Evolutionary conservation across 2,329 filamentous ascomycete genomes (phyloP), one percentile per base, ranked within the genome.

Genomic region (Pseudogymnoascus sp.): DNA sequence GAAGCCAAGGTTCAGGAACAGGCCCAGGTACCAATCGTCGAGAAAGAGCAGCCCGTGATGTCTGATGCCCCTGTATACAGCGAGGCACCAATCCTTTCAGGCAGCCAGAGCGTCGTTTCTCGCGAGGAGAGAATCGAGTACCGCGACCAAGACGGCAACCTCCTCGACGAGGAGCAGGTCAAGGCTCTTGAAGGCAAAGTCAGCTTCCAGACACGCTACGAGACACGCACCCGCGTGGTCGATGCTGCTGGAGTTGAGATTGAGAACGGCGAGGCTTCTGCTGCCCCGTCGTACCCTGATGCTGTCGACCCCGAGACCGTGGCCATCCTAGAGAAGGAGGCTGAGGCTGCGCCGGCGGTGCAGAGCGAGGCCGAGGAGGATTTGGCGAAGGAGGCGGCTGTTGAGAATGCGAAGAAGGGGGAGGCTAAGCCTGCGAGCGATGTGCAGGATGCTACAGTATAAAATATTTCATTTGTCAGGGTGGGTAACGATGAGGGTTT

Each of bases 131-230:
- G 87, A 69, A 80, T 97, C 57, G 95, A 97, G 77, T 99, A 96
- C 78, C 89, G 95, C 62, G 95, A 97, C 75, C 91, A 97, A 76
- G 82, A 96, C 70, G 95, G 95, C 68, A 97, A 97, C 72, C 75
- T 97, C 33, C 83, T 99, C 33, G 80, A 93, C 72, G 86, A 89
- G 63, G 89, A 92, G 72, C 85, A 96, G 74, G 92, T 99, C 65
- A 85, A 89, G 71, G 85, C 84, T 19, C 84, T 99, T 33, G 85
- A 93, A 75, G 95, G 93, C 71, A 96, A 96, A 77, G 93, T 97
- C 65, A 91, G 91, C 71, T 97, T 99, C 78, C 87, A 96, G 78
- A 97, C 95, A 11, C 89, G 88, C 69, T 97, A 97, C 74, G 93
- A 97, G 80, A 97, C 93, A n/a, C 85, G 90, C 68, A 97, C 92